phyloP scores from a whole-genome alignment of 768 basidiomycete species.

The Rhizopogon vesiculosus region DNA sequence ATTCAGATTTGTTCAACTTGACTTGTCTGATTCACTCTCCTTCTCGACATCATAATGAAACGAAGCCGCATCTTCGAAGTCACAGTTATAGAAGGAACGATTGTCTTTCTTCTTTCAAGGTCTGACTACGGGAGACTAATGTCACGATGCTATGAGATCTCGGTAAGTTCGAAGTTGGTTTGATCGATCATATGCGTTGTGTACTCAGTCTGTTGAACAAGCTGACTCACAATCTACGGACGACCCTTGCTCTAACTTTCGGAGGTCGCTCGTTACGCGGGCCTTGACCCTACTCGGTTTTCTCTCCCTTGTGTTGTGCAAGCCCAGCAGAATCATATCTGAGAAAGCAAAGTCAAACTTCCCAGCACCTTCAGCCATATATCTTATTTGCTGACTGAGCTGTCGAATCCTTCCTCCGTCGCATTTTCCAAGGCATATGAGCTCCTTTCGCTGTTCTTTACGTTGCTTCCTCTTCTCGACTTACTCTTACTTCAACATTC shows the following conservation, averaged over 20 bases:
- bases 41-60: too few species aligned
- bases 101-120: too few species aligned
- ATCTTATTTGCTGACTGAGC: slow-evolving; percentile 62
- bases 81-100: too few species aligned
- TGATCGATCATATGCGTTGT: not conserved
- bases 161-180: slow-evolving; percentile 25
- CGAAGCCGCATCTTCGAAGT: too few species aligned
- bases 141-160: slow-evolving; percentile 44
- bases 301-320: slow-evolving; percentile 76
- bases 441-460: slow-evolving; percentile 73
- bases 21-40: too few species aligned
- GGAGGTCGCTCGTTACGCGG: slow-evolving; percentile 71
- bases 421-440: slow-evolving; percentile 53
- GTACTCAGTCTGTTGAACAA: slow-evolving; percentile 66
- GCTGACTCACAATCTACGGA: slow-evolving; percentile 75
- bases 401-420: slow-evolving; percentile 38
- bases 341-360: slow-evolving; percentile 87
- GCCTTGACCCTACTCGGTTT: slow-evolving; percentile 68
- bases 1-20: too few species aligned
- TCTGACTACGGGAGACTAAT: too few species aligned
- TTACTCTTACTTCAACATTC: slow-evolving; percentile 65
- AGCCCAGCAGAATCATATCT: slow-evolving; percentile 66
- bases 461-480: slow-evolving; percentile 65
- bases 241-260: slow-evolving; percentile 71
- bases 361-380: slow-evolving; percentile 65